Conservation (phyloP, 2,329 filamentous ascomycete genomes). For the Apiospora aurea region DNA sequence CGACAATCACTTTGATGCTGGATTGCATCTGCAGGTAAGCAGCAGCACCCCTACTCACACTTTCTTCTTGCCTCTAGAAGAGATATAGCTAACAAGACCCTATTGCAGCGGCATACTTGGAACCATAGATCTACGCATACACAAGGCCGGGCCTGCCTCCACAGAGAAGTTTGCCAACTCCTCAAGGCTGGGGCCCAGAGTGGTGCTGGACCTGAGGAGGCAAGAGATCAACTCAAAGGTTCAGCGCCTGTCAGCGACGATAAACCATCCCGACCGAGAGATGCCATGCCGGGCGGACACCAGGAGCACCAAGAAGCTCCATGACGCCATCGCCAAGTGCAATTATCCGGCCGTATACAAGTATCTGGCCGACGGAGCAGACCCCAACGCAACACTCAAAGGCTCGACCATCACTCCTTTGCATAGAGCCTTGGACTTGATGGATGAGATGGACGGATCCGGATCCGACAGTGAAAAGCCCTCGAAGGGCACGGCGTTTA, state of each 20-base stretch:
- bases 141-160: slow-evolving; percentile 26
- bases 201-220: slow-evolving; percentile 31
- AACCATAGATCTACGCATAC: slow-evolving; percentile 30
- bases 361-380: slow-evolving; percentile 31
- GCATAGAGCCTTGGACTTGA: slow-evolving; percentile 31
- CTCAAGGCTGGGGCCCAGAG: slow-evolving; percentile 31
- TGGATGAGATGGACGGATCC: slow-evolving; percentile 24
- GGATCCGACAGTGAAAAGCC: background rate
- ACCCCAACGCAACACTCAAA: slow-evolving; percentile 31
- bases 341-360: slow-evolving; percentile 33
- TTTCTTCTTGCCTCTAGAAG: too few relatives aligned
- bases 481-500: background rate
- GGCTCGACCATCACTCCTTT: slow-evolving; percentile 30
- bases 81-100: background rate
- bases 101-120: slow-evolving; percentile 30
- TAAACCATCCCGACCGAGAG: slow-evolving; percentile 26
- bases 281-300: slow-evolving; percentile 25
- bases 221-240: slow-evolving; percentile 28
- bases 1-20: slow-evolving; percentile 34
- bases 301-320: slow-evolving; percentile 31
- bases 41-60: background rate
- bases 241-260: slow-evolving; percentile 31
- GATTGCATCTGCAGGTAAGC: slow-evolving; percentile 36
- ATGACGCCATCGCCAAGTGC: slow-evolving; percentile 31
- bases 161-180: slow-evolving; percentile 25